phyloP scores from a whole-genome alignment of 805 yeast genomes.

The Metschnikowia proteae region DNA sequence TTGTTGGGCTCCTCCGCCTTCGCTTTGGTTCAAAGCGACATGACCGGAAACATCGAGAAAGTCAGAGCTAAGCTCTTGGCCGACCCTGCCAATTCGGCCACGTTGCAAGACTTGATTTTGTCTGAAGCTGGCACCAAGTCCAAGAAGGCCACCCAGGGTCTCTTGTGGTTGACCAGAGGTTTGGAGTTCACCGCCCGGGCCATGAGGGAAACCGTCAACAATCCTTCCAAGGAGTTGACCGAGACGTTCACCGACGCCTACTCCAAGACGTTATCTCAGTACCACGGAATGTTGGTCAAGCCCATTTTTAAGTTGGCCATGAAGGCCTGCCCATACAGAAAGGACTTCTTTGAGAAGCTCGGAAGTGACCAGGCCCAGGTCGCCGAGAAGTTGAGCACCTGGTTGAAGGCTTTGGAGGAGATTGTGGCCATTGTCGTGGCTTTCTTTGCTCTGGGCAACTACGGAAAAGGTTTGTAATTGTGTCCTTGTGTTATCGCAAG shows the following conservation, averaged over 20 bases:
- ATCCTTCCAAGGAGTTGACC: constrained; percentile 62
- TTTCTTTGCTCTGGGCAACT: constrained; percentile 75
- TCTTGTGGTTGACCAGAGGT: constrained; percentile 83
- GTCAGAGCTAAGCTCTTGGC: constrained; percentile 62
- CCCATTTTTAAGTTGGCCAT: constrained; percentile 90
- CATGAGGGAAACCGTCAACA: constrained; percentile 70
- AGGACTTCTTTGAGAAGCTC: constrained; percentile 76
- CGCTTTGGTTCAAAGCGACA: constrained; percentile 78
- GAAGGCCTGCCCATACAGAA: constrained; percentile 92
- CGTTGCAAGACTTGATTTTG: constrained; percentile 74
- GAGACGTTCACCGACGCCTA: constrained; percentile 84
- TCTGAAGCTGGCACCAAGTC: constrained; percentile 64
- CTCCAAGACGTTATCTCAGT: constrained; percentile 71
- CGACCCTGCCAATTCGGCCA: constrained; percentile 58
- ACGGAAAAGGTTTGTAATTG: constrained; percentile 76
- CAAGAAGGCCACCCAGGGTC: constrained; percentile 85
- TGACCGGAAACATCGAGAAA: constrained; percentile 82
- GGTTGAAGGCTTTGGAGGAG: constrained; percentile 75
- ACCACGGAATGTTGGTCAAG: constrained; percentile 76
- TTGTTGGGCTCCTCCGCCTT: constrained; percentile 83
- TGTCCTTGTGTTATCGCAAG: not conserved
- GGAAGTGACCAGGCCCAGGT: constrained; percentile 75
- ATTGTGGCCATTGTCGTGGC: constrained; percentile 70
- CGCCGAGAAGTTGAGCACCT: constrained; percentile 54
- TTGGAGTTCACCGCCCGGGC: constrained; percentile 88